Conservation (phyloP, 2,329 filamentous ascomycete species). For the Aspergillus sp. region DNA sequence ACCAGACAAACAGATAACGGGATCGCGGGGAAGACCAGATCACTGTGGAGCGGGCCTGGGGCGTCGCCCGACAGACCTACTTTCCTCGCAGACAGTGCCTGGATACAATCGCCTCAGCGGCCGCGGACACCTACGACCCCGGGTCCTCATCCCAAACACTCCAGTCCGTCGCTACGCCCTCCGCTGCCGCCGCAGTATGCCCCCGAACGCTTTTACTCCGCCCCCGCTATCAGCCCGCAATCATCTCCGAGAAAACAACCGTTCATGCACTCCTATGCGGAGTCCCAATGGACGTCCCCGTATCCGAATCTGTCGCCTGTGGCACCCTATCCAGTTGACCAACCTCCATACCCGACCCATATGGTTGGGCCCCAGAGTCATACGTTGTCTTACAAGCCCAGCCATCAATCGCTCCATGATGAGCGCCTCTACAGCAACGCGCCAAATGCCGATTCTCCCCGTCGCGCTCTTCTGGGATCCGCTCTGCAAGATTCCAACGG, state of each 20-base stretch:
- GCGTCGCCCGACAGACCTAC: slow-evolving; percentile 13
- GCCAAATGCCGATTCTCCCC: slow-evolving; percentile 8
- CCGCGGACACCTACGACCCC: slow-evolving; percentile 41
- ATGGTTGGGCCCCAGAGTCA: slow-evolving; percentile 13
- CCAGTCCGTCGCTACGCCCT: slow-evolving; percentile 30
- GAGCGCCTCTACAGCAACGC: slow-evolving; percentile 12
- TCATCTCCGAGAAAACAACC: slow-evolving; percentile 33
- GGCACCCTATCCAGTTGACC: slow-evolving; percentile 26
- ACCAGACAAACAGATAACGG: slow-evolving; percentile 1
- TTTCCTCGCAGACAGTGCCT: no score
- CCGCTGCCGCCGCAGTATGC: slow-evolving; percentile 26
- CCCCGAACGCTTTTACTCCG: slow-evolving; percentile 26
- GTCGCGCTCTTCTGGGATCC: slow-evolving; percentile 11
- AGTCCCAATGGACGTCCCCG: slow-evolving; percentile 42
- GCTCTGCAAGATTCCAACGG: slow-evolving; percentile 14
- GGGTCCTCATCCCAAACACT: slow-evolving; percentile 32
- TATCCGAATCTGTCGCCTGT: slow-evolving; percentile 18
- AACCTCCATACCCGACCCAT: slow-evolving; percentile 26
- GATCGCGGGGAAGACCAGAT: slow-evolving; percentile 11
- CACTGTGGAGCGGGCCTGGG: slow-evolving; percentile 12
- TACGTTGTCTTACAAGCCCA: slow-evolving; percentile 17
- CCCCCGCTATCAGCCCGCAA: slow-evolving; percentile 31
- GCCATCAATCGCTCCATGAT: slow-evolving; percentile 14
- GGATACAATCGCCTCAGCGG: slow-evolving; percentile 32
- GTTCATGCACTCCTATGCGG: slow-evolving; percentile 41